Base-by-base conservation (phyloP, 345 rosid genomes). In the Firmiana major region DNA sequence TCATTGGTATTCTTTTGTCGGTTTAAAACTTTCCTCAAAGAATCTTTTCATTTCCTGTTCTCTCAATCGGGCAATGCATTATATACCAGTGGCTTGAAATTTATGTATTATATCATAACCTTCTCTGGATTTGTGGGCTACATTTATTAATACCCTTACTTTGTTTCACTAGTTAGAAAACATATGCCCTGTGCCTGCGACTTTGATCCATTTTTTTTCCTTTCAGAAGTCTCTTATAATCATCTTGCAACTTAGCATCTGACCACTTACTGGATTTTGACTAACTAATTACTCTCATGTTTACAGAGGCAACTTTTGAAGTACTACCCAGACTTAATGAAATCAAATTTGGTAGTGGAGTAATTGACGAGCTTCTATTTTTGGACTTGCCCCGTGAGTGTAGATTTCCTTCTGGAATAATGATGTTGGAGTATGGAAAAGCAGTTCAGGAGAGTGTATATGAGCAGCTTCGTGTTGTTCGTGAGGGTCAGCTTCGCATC, bases 391-490 rank as follows among this genome's bases (percentile, higher is more conserved):
- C 99, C 0, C 88, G 88, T 73, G 99, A 96, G 81, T 82, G 86
- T 64, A 92, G 98, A 85, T 86, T 70, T 76, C 75, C 93, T 67
- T 85, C 93, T 54, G 99, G 98, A 79, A 62, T 89, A 80, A 92
- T 96, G 97, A 84, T 86, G 77, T 84, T 96, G 81, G 97, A 96
- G 77, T 96, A 92, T 83, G 91, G 81, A 60, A 96, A 93, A 85
- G 98, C 97, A 63, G 97, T 96, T 77, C 97, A 93, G 78, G 99
- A 93, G 86, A 96, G 92, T 87, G 97, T 96, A 31, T 92, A 93
- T 76, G 99, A 96, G 87, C 94, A 96, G 69, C 92, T 93, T 83
- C 99, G 98, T 75, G 97, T 96, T 80, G 94, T 96, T 64, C 98
- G 97, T 51, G 99, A 93, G 90, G 99, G 99, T 77, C 94, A 88